Evolutionary conservation across 2,329 filamentous ascomycete species (phyloP).

Genomic region (Hypomyces perniciosus): DNA sequence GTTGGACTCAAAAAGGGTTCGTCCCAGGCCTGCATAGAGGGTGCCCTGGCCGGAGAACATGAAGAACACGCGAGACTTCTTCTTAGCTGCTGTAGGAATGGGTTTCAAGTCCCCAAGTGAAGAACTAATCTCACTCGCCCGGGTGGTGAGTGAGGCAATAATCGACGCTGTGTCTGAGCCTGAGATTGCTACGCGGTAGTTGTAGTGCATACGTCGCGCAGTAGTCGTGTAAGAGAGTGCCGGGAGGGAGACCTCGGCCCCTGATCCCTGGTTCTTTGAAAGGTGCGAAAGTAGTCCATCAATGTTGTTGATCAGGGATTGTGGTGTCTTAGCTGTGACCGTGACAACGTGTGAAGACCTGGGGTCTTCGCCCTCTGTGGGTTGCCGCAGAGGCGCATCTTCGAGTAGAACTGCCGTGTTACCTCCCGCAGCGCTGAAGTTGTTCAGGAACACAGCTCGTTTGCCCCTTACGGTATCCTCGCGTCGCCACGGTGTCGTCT

Average conservation of each 20-base stretch:
- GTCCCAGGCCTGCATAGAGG: conserved; percentile 45
- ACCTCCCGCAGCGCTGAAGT: conserved; percentile 65
- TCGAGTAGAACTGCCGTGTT: conserved; percentile 64
- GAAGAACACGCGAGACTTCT: conserved; percentile 32
- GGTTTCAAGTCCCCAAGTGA: not conserved
- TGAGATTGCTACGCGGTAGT: conserved; percentile 48
- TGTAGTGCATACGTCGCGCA: conserved; percentile 50
- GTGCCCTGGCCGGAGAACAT: conserved; percentile 54
- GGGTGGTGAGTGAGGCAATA: conserved; percentile 11
- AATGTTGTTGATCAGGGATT: not conserved
- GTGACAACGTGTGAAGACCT: conserved; percentile 1
- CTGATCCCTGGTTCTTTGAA: too few relatives aligned
- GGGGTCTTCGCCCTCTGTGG: not conserved
- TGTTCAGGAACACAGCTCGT: conserved; percentile 52
- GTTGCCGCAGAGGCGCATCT: conserved; percentile 34
- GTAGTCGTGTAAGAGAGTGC: conserved; percentile 55
- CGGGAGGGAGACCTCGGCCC: too few relatives aligned
- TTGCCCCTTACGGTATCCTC: conserved; percentile 38
- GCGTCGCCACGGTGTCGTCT: conserved; percentile 41
- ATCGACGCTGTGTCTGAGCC: conserved; percentile 23
- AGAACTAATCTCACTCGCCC: not conserved
- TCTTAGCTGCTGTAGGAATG: not conserved
- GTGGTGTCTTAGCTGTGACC: conserved; percentile 7
- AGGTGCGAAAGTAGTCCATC: too few relatives aligned
- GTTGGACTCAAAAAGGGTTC: conserved; percentile 42